Evolutionary conservation across 2,329 filamentous ascomycete species (phyloP).

Genomic region (Cercospora nicotianae): DNA sequence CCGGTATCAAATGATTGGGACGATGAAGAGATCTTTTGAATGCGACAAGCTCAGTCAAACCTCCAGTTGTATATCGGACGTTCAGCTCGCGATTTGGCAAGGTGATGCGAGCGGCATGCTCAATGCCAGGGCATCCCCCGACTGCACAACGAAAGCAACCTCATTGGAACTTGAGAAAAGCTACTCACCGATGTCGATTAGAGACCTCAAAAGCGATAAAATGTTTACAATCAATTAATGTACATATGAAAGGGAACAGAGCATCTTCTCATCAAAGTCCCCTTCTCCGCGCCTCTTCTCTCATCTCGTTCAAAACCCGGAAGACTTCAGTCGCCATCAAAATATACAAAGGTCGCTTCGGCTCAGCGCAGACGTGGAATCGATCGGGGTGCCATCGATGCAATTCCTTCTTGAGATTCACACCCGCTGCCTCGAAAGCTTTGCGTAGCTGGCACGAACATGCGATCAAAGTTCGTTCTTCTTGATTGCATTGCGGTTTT

Average conservation of each 20-base stretch:
- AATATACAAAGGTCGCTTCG: background rate
- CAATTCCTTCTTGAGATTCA: background rate
- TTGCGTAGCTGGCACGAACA: background rate
- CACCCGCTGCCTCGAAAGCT: background rate
- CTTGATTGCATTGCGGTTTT: background rate
- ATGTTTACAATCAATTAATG: background rate
- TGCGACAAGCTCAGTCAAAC: background rate
- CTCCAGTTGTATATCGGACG: background rate
- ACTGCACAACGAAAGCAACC: background rate
- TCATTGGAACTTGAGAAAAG: background rate
- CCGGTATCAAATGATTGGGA: background rate
- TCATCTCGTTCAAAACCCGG: background rate
- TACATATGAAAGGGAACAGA: background rate
- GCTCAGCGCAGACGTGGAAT: background rate
- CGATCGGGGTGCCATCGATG: background rate
- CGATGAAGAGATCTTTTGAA: background rate
- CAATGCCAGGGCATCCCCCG: background rate
- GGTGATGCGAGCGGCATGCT: background rate
- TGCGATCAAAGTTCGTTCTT: background rate
- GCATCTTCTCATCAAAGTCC: background rate
- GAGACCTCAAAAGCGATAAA: background rate
- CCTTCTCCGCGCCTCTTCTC: background rate
- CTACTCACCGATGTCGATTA: background rate
- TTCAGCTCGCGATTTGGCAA: background rate
- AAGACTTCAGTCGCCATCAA: background rate